These are phyloP conservation scores for Neurospora africana DNA, from an alignment of 495 filamentous ascomycete species.

Conservation along the genomic window DNA sequence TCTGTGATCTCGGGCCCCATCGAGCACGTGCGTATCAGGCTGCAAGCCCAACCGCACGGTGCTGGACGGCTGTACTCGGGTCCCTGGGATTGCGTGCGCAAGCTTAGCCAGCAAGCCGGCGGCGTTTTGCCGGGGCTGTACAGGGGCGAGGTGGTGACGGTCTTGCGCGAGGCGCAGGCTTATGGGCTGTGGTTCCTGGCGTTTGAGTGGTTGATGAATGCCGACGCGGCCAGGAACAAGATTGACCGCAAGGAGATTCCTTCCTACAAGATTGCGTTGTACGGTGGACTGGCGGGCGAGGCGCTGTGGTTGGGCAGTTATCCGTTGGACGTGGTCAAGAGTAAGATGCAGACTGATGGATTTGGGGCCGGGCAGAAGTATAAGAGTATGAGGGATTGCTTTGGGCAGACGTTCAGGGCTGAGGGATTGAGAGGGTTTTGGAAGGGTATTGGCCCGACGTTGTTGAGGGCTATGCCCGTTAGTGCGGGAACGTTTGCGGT, in stretches of 20 bases:
- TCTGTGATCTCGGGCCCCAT: conserved; percentile 81
- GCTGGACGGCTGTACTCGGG: conserved; percentile 62
- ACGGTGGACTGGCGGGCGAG: conserved; percentile 90
- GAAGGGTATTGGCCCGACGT: conserved; percentile 89
- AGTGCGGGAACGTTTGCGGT: conserved; percentile 94
- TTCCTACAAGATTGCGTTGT: conserved; percentile 75
- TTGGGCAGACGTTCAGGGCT: conserved; percentile 63
- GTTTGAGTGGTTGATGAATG: conserved; percentile 94
- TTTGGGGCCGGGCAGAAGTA: conserved; percentile 58
- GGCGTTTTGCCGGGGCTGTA: conserved; percentile 66
- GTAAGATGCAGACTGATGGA: conserved; percentile 97
- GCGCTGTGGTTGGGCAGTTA: conserved; percentile 87
- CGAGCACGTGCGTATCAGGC: conserved; percentile 93
- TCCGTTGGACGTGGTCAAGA: conserved; percentile 95
- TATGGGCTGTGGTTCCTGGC: conserved; percentile 93
- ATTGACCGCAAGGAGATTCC: conserved; percentile 66
- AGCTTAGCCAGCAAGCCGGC: conserved; percentile 54
- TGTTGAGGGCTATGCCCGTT: conserved; percentile 94
- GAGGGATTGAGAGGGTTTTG: conserved; percentile 85
- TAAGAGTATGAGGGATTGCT: conserved; percentile 80
- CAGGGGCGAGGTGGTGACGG: conserved; percentile 75
- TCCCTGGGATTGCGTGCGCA: conserved; percentile 80
- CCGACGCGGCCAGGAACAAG: conserved; percentile 64
- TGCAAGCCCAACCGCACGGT: conserved; percentile 94
- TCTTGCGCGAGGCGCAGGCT: conserved; percentile 82